These are phyloP conservation scores for Beauveria scarabaeidicola DNA, from an alignment of 2,329 filamentous ascomycete species.

Conservation along the genomic window DNA sequence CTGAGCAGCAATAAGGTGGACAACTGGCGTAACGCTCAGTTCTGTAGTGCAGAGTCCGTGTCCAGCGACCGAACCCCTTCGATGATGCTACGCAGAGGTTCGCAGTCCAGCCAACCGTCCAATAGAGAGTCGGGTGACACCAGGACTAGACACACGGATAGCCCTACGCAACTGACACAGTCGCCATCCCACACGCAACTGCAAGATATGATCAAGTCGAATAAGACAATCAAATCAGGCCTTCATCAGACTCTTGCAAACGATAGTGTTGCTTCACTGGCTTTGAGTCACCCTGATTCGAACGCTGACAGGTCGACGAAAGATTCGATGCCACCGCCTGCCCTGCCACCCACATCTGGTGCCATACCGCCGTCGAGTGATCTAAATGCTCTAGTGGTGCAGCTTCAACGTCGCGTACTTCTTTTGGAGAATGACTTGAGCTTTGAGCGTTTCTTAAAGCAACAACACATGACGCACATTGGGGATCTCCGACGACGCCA, in stretches of 20 bases:
- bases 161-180: slow-evolving; percentile 45
- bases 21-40: slow-evolving; percentile 45
- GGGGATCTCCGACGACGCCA: slow-evolving; percentile 68
- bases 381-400: slow-evolving; percentile 34
- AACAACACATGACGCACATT: slow-evolving; percentile 75
- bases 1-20: slow-evolving; percentile 32
- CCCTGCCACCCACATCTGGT: slow-evolving; percentile 15
- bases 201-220: slow-evolving; percentile 52
- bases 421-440: slow-evolving; percentile 71
- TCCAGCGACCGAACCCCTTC: slow-evolving; percentile 30
- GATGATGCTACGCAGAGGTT: slow-evolving; percentile 30
- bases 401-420: slow-evolving; percentile 65
- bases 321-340: slow-evolving; percentile 21
- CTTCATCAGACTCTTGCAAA: slow-evolving; percentile 48
- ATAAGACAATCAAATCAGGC: slow-evolving; percentile 48
- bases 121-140: slow-evolving; percentile 37
- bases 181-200: slow-evolving; percentile 47
- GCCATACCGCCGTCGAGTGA: slow-evolving; percentile 22
- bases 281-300: slow-evolving; percentile 42
- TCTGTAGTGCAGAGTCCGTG: slow-evolving; percentile 38
- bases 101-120: slow-evolving; percentile 45
- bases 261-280: slow-evolving; percentile 49
- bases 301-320: slow-evolving; percentile 29
- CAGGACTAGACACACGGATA: slow-evolving; percentile 40
- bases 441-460: slow-evolving; percentile 76